A percentile compares a stretch with the other conserved stretches of the same genome.
These are phyloP conservation scores for Aspergillus brasiliensis DNA, from an alignment of 2,329 filamentous ascomycete genomes.

Conservation along the genomic window DNA sequence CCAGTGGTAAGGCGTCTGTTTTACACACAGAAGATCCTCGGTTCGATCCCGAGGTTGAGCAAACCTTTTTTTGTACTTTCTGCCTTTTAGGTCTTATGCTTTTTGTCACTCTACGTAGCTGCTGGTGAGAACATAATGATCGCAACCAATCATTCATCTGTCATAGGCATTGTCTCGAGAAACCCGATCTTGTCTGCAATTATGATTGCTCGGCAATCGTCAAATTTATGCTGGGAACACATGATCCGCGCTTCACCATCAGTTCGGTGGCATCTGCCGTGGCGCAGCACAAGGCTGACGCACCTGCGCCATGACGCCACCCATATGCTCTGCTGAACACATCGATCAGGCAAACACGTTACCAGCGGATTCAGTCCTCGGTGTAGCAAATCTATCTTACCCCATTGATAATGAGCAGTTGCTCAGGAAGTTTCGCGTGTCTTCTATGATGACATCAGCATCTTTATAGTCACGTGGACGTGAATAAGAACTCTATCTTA, in stretches of 20 bases:
- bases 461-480: neutral
- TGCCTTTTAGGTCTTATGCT: neutral
- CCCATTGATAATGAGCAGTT: neutral
- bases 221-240: neutral
- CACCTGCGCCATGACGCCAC: neutral
- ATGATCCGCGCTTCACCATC: neutral
- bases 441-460: conserved; percentile 1
- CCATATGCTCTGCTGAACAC: neutral
- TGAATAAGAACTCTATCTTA: neutral
- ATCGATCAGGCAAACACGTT: no score
- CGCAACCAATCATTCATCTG: no score
- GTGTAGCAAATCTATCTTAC: no score
- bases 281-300: conserved; percentile 2
- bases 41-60: neutral
- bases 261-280: neutral
- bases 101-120: no score
- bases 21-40: neutral
- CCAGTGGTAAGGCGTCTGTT: neutral
- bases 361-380: no score
- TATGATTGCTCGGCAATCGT: neutral
- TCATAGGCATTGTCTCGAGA: neutral
- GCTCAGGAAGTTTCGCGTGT: neutral
- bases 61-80: neutral
- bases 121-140: neutral
- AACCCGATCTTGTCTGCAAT: neutral